Evolutionary conservation across 179 eudicot genomes (phyloP), one percentile per base, ranked within the genome.

Genomic region (Amaranthus tricolor): DNA sequence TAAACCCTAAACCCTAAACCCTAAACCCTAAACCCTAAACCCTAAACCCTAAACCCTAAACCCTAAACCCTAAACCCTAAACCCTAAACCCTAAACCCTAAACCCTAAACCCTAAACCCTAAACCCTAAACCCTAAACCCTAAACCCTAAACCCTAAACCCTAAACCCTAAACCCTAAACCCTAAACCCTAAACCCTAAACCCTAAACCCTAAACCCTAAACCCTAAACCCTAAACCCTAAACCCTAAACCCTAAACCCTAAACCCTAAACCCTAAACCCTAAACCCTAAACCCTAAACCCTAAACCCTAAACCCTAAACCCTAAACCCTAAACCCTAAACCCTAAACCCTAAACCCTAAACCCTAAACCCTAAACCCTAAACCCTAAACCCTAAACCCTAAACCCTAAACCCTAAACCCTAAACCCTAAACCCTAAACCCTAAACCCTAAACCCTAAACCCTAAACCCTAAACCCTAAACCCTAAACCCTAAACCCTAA

Each of bases 201-300:
- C 71, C 71, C 70, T 64, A 74, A 62, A 74, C 70, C 77, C 71
- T 74, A 65, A 74, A 74, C 71, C 71, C 70, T 77, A 70, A 77
- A 77, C 79, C 70, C 74, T 70, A 61, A 69, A 77, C 74, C 79
- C 79, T 70, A 69, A 70, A 70, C 69, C 75, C 79, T 70, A 62
- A 77, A 77, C 74, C 74, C 68, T 44, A 51, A 72, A 78, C 64
- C 72, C 81, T 66, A 54, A 78, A 72, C 76, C 70, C 81, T 66
- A 72, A 78, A 73, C 73, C 77, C 77, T 67, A 66, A 78, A 78
- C 77, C 77, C 73, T 67, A 73, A 72, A 73, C 77, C 77, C 77
- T 50, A 49, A 73, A 78, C 73, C 77, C 81, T 73, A 73, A 78
- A 73, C 81, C 77, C 73, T 55, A 78, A 78, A 58, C 77, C 81